Percentiles rank a stretch among this genome's conserved stretches.
These are phyloP conservation scores for Debaryomyces tyrocola DNA, from an alignment of 805 yeast species.

Conservation along the genomic window DNA sequence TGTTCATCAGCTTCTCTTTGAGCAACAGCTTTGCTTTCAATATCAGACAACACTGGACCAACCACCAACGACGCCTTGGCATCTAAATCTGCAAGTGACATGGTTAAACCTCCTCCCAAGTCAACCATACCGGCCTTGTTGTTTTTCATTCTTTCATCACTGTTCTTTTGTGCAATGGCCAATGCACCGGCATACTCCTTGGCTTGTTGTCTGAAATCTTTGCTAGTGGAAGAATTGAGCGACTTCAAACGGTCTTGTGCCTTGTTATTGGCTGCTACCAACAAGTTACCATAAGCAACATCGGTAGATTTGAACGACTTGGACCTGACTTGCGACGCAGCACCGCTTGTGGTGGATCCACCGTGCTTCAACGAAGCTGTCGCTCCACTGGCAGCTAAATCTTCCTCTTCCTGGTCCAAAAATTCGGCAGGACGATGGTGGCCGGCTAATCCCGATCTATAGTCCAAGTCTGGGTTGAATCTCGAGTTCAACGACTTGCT, in stretches of 20 bases:
- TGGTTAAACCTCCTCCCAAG: slow-evolving; percentile 84
- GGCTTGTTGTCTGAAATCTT: slow-evolving; percentile 43
- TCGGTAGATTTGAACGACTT: slow-evolving; percentile 40
- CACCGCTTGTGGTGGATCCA: slow-evolving; percentile 23
- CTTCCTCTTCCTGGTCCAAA: slow-evolving; percentile 41
- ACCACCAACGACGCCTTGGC: slow-evolving; percentile 78
- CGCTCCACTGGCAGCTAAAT: slow-evolving; percentile 57
- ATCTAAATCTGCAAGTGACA: slow-evolving; percentile 75
- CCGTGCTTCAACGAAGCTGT: slow-evolving; percentile 51
- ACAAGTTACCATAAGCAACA: slow-evolving; percentile 47
- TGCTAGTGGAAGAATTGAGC: slow-evolving; percentile 23
- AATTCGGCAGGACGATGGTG: slow-evolving; percentile 24
- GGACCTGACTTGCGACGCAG: slow-evolving; percentile 26
- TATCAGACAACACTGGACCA: slow-evolving; percentile 76
- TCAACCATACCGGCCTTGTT: slow-evolving; percentile 59
- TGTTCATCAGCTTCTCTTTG: slow-evolving; percentile 55
- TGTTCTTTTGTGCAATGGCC: slow-evolving; percentile 69
- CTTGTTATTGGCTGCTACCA: slow-evolving; percentile 47
- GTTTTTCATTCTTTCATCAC: slow-evolving; percentile 51
- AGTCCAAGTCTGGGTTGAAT: slow-evolving; percentile 42
- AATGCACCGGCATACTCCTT: slow-evolving; percentile 72
- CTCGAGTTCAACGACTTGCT: slow-evolving; percentile 39
- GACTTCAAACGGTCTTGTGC: slow-evolving; percentile 45
- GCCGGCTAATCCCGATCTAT: slow-evolving; percentile 36
- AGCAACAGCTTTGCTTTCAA: slow-evolving; percentile 64